Evolutionary conservation across 306 rosid genomes (phyloP), one percentile per base, ranked within the genome.

Genomic region (Malus orientalis): DNA sequence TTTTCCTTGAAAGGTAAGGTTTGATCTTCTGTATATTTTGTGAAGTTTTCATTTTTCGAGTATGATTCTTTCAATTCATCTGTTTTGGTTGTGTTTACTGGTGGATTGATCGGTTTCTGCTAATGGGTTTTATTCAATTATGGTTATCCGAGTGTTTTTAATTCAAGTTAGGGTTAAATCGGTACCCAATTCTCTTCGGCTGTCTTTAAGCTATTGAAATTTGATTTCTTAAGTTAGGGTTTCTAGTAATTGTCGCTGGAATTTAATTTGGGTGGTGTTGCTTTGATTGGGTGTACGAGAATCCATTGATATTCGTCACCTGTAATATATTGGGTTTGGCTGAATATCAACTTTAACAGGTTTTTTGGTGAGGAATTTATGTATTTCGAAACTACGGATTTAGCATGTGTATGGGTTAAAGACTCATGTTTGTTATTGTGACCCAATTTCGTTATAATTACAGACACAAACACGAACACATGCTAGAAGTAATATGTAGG

Each of bases 131-230:
- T 71, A 13, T 72, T 33, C 9, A 14, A 57, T 70, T 70, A 13
- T 11, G 8, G 12, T 2, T 2, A 6, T 66, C 13, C 32, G 6
- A 11, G 38, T n/a, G 60, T 19, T 65, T 66, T 57, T 57, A 59
- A 38, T 57, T 69, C 38, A 71, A 29, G 2, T 69, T 69, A 70
- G 81, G 81, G 81, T 33, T 77, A 13, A 44, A 25, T 57, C 9
- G 51, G 54, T 23, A 25, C 55, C 23, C 12, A 2, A 47, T 51
- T 70, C 23, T 19, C 29, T 49, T 57, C 19, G 18, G 45, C 8
- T 53, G 55, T 20, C 0, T 1, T 78, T 10, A 11, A 59, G 1
- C 3, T 25, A 27, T 49, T 49, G 49, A 57, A 29, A 71, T 30
- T 71, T 14, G 20, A 68, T 68, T 66, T 67, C 53, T n/a, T 38